Percentiles rank a stretch among this genome's conserved stretches.
phyloP scores from a whole-genome alignment of 106 monocot genomes.

The Phalaenopsis aphrodite region DNA sequence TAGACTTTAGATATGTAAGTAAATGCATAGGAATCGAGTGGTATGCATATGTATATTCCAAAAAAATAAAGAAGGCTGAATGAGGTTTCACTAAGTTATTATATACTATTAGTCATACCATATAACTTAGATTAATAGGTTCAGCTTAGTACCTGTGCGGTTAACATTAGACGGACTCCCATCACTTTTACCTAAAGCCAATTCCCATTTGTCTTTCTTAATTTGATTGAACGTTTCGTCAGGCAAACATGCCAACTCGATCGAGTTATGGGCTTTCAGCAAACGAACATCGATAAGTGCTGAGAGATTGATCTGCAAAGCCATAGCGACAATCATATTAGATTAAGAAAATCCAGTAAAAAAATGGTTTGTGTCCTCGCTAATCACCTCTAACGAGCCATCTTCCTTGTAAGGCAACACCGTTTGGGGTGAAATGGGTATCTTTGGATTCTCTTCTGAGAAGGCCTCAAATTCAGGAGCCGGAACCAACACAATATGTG shows the following conservation, averaged over 20 bases:
- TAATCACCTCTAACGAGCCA: slow-evolving; percentile 2
- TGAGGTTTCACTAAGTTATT: too few relatives aligned
- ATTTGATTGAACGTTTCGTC: neutral
- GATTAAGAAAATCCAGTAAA: neutral
- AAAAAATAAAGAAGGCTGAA: too few relatives aligned
- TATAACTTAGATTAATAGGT: neutral
- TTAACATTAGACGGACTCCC: neutral
- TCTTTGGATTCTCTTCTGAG: neutral
- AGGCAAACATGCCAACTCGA: neutral
- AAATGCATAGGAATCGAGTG: too few relatives aligned
- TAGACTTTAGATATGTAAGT: too few relatives aligned
- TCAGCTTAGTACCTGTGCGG: neutral
- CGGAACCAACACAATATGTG: neutral
- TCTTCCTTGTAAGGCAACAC: neutral
- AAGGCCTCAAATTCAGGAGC: slow-evolving; percentile 4
- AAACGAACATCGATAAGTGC: slow-evolving; percentile 7
- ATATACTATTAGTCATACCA: neutral
- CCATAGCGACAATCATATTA: neutral
- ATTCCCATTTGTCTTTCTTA: neutral
- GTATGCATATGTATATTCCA: too few relatives aligned
- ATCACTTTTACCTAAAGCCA: neutral
- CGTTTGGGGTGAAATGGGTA: neutral
- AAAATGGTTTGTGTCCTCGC: neutral
- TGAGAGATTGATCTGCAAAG: neutral
- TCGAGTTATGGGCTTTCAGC: slow-evolving; percentile 1